Conservation (phyloP, 495 filamentous ascomycete genomes). For the Usnea hakonensis region DNA sequence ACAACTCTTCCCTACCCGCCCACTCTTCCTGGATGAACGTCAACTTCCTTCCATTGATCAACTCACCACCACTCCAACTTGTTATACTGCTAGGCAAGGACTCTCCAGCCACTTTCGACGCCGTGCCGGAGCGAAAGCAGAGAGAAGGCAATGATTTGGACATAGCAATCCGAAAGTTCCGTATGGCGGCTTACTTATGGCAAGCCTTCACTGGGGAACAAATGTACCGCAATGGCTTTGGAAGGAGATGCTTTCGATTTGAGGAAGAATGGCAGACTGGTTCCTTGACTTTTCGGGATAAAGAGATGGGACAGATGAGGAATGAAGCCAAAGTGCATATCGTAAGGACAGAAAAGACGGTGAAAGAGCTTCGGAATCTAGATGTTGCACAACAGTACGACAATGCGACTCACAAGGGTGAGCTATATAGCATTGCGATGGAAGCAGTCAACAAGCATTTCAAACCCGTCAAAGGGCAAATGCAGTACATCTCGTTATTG, state of each 20-base stretch:
- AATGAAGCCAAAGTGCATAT: constrained; percentile 86
- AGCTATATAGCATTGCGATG: constrained; percentile 64
- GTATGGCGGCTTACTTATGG: constrained; percentile 90
- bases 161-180: constrained; percentile 72
- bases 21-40: constrained; percentile 73
- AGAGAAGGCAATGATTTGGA: constrained; percentile 76
- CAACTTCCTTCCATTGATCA: constrained; percentile 73
- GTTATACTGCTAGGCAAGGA: constrained; percentile 80
- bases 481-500: constrained; percentile 75
- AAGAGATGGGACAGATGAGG: constrained; percentile 59
- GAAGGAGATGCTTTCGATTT: constrained; percentile 75
- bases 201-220: constrained; percentile 92
- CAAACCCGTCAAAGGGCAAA: constrained; percentile 62
- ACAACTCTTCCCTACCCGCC: constrained; percentile 56
- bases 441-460: constrained; percentile 72
- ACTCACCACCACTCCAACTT: constrained; percentile 71
- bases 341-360: constrained; percentile 71
- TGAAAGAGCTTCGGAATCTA: constrained; percentile 71
- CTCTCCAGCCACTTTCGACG: constrained; percentile 79
- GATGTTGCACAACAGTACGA: constrained; percentile 73
- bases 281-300: constrained; percentile 63
- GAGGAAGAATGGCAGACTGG: constrained; percentile 90
- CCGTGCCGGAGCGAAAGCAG: constrained; percentile 62
- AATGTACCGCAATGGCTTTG: constrained; percentile 81
- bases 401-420: constrained; percentile 56